Base-by-base conservation (phyloP, 228 moss, liverwort and hornwort species). In the Sphagnum fallax region DNA sequence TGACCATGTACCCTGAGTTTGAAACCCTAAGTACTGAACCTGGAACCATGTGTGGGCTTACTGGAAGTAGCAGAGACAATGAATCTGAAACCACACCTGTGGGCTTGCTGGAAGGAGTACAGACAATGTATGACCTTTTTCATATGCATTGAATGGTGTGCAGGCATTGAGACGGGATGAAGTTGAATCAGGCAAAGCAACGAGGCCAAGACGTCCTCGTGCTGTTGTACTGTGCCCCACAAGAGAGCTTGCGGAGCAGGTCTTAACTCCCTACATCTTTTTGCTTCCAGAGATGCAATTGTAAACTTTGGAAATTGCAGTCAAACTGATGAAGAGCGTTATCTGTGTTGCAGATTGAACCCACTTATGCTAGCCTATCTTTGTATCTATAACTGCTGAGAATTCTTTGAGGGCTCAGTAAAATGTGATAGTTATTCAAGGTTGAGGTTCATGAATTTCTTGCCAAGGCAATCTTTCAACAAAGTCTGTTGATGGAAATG, bases 171-270 rank as follows among this genome's bases (percentile, higher is more conserved):
- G 98, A 79, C 79, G 67, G 78, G 98, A 98, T 47, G 98, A 98
- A 79, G 84, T 78, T 59, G 73, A 80, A 10, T 88, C 87, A 47
- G 98, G 98, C 6, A 93, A 84, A 69, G 87, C 81, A 52, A 98
- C 91, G 0, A 80, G 91, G 75, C 74, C 84, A 60, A 82, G 98
- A 75, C 89, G 90, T 71, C 94, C 98, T 67, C 88, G 92, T 49
- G 92, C 90, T 72, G 82, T 98, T 51, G 78, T 94, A 65, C 98
- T 98, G 60, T 98, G 98, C 60, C 98, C 98, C 62, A 98, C 98
- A 16, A 84, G 98, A 67, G 98, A 98, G 81, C 94, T 98, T 52
- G 90, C 98, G 52, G 94, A 98, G 78, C 98, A 98, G 85, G 98
- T 98, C 51, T 60, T 10, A 12, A 7, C 50, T 51, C 47, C 65